Evolutionary conservation across 129 eudicot species (phyloP), one percentile per base, ranked within the genome.

Genomic region (Artemisia argyi): DNA sequence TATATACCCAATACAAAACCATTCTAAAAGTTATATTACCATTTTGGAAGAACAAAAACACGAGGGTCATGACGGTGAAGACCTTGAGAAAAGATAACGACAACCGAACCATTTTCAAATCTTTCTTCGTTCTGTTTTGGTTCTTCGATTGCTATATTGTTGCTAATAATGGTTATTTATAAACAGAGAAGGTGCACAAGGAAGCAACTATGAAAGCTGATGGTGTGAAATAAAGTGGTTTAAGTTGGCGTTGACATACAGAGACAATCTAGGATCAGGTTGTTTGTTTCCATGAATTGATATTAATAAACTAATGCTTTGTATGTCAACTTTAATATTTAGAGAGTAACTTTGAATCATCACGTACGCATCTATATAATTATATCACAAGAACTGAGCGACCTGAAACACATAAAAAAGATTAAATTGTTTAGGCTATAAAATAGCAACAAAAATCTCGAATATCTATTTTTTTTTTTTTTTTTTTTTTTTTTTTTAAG

Each of bases 241-340:
- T 16, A 52, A 52, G 64, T 53, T 54, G 59, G 78, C 64, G 78
- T 74, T 74, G 78, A 74, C 78, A 50, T 51, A 32, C 50, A 74
- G 78, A 74, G 78, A 63, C 78, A 74, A 74, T 74, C 71, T 35
- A 74, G 78, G 78, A 74, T 64, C 78, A 74, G 71, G 78, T 63
- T 52, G 63, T 61, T 52, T 50, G 54, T 62, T 73, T 50, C 78
- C 78, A 63, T 73, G 71, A 64, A 64, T 50, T 63, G 24, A 51
- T 52, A 8, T 51, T 35, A 62, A 44, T 73, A 63, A 63, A 73
- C 20, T 63, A 63, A 51, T 73, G 28, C 17, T 73, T 48, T 57
- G 46, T 57, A 72, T 59, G 9, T 58, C 16, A 4, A 46, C 76
- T 72, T 72, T 60, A 57, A 72, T 44, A 39, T 57, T 44, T 0